Base-by-base conservation (phyloP, 306 rosid species). In the Begonia fuchsioides region DNA sequence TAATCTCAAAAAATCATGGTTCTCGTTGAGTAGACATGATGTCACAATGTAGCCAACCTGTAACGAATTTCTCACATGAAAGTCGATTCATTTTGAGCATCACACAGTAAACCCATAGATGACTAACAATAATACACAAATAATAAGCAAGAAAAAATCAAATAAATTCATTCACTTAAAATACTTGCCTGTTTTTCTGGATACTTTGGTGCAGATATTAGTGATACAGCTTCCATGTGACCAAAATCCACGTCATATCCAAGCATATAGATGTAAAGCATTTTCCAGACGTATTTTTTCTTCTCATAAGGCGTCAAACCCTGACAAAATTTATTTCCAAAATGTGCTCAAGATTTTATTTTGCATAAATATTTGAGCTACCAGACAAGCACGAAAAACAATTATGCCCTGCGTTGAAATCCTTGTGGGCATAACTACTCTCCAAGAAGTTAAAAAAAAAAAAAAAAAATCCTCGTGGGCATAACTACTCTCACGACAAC, bases 161-260 rank as follows among this genome's bases (percentile, higher is more conserved):
- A 12, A 44, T 8, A 44, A 44, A 44, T 12, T 12, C 9, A 44
- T 9, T 44, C 5, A 43, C 6, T 15, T 1, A 44, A 44, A 44
- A 15, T 12, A 3, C n/a, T 47, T 60, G 79, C 99, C 96, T 92
- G 99, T 68, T 92, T 92, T 68, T 92, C 99, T 48, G 99, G 99
- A 72, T 92, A 92, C 75, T 92, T 92, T 20, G 99, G 99, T 32
- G 99, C 99, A 65, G 99, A 92, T 75, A 92, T 92, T 63, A 92
- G 79, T 59, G 99, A 92, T 50, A 92, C 99, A 11, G 99, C 94
- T 66, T 92, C 99, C 99, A 86, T 86, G 68, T 92, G 99, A 61
- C 99, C 99, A 79, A 92, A 92, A 77, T 92, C 99, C 76, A 92
- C 99, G 69, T 92, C 99, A 72, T 86, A 92, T 20, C 99, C 99